phyloP scores from a whole-genome alignment of 2,329 filamentous ascomycete species.

The Claviceps africana region DNA sequence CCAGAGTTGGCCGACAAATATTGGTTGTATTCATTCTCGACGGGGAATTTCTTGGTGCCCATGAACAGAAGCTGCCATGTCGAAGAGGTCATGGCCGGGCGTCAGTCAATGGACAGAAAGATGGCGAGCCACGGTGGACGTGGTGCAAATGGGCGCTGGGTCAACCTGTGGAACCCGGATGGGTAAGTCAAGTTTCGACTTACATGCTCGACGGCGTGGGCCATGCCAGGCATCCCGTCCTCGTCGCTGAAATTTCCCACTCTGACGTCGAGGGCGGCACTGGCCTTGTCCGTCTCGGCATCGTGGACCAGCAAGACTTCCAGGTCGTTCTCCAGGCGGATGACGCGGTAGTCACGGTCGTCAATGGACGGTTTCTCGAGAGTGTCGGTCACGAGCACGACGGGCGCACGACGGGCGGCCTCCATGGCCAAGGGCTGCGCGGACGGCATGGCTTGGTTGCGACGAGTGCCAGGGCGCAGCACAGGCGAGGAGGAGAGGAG shows the following conservation, averaged over 20 bases:
- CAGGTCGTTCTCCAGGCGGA: conserved; percentile 71
- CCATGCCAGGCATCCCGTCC: conserved; percentile 83
- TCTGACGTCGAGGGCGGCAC: conserved; percentile 86
- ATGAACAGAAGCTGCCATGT: conserved; percentile 67
- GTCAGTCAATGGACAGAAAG: conserved; percentile 7
- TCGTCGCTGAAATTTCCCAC: conserved; percentile 92
- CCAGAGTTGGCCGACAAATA: conserved; percentile 85
- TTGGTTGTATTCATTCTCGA: conserved; percentile 89
- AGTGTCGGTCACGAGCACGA: conserved; percentile 44
- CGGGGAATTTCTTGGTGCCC: conserved; percentile 95
- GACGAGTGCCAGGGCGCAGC: conserved; percentile 1
- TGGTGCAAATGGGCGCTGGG: background rate
- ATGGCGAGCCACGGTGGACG: background rate
- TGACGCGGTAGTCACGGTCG: conserved; percentile 75
- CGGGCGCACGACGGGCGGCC: conserved; percentile 16
- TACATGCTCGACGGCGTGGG: conserved; percentile 87
- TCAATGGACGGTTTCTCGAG: conserved; percentile 77
- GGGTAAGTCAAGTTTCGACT: conserved; percentile 10
- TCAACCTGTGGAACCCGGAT: conserved; percentile 5
- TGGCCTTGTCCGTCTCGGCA: conserved; percentile 89
- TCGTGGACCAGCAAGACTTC: conserved; percentile 91
- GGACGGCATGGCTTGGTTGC: conserved; percentile 15
- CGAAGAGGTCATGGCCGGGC: background rate
- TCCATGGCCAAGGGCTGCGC: conserved; percentile 21
- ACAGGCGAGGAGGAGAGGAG: background rate